These are phyloP conservation scores for Monosporascus ibericus DNA, from an alignment of 2,329 filamentous ascomycete genomes.

Conservation along the genomic window DNA sequence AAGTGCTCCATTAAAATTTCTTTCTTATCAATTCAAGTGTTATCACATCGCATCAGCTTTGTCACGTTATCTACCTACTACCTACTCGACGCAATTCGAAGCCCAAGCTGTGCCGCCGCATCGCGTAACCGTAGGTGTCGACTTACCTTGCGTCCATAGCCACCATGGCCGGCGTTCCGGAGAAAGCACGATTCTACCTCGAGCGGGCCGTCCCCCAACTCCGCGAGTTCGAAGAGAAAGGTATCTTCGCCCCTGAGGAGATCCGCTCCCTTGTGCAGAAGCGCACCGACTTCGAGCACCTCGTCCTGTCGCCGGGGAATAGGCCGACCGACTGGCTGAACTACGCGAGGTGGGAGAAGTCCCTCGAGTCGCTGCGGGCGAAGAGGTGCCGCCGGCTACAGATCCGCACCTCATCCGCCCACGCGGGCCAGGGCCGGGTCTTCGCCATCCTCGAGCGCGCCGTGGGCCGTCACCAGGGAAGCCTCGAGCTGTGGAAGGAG, in stretches of 20 bases:
- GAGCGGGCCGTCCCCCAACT: constrained; percentile 90
- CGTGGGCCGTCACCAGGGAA: constrained; percentile 77
- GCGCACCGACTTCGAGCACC: constrained; percentile 89
- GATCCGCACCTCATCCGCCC: constrained; percentile 61
- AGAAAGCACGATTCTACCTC: constrained; percentile 92
- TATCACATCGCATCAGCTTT: neutral
- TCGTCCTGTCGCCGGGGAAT: constrained; percentile 74
- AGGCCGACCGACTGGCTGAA: constrained; percentile 72
- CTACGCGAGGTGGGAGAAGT: constrained; percentile 70
- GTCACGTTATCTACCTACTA: too few species aligned
- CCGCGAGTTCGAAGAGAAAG: constrained; percentile 85
- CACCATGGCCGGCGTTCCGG: constrained; percentile 73
- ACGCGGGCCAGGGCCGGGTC: constrained; percentile 73
- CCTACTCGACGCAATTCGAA: too few species aligned
- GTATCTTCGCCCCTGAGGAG: constrained; percentile 86
- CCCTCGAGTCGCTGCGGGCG: constrained; percentile 67
- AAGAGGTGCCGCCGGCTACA: constrained; percentile 80
- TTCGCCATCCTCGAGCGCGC: constrained; percentile 86
- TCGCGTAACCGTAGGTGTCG: too few species aligned
- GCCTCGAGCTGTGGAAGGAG: constrained; percentile 77
- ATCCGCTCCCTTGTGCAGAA: constrained; percentile 84
- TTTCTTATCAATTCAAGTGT: neutral
- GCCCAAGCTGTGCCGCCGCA: too few species aligned
- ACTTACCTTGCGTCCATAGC: too few species aligned
- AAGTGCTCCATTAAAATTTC: constrained; percentile 2